These are phyloP conservation scores for Quercus aquifolioides DNA, from an alignment of 306 rosid genomes.

Conservation along the genomic window DNA sequence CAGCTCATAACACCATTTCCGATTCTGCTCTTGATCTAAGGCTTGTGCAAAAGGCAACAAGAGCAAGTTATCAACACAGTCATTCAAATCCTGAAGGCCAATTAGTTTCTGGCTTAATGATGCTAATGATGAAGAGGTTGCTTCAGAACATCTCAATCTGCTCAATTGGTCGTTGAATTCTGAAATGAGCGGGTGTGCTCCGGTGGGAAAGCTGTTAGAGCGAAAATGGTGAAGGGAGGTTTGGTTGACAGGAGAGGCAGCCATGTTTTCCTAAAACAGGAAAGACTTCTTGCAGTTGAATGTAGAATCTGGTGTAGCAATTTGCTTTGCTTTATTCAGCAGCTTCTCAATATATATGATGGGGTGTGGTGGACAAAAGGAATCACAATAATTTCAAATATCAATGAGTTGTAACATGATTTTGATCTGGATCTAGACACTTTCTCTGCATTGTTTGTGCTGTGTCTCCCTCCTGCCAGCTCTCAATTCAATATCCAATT, in stretches of 20 bases:
- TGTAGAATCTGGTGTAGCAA: not conserved
- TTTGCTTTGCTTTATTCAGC: not conserved
- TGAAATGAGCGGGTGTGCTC: slow-evolving; percentile 33
- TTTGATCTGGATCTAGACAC: no score
- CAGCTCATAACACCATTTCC: not conserved
- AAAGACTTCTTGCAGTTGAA: slow-evolving; percentile 9
- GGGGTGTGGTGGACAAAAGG: slow-evolving; percentile 19
- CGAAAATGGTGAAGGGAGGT: slow-evolving; percentile 34
- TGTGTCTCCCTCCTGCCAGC: no score
- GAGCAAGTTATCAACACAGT: slow-evolving; percentile 3
- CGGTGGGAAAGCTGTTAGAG: slow-evolving; percentile 38
- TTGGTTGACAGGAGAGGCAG: slow-evolving; percentile 19
- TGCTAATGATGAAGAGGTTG: slow-evolving; percentile 14
- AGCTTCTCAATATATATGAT: slow-evolving; percentile 21
- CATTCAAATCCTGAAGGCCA: slow-evolving; percentile 15
- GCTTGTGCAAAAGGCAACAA: not conserved
- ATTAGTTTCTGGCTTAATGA: slow-evolving; percentile 12
- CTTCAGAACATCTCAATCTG: slow-evolving; percentile 17
- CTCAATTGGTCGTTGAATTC: slow-evolving; percentile 26
- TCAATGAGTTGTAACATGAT: not conserved
- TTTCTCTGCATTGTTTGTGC: no score
- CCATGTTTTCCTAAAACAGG: slow-evolving; percentile 27
- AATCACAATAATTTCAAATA: slow-evolving; percentile 22
- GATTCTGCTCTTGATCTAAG: not conserved
- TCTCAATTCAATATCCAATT: not conserved